Evolutionary conservation across 257 asterid genomes (phyloP).

Genomic region (Thymus quinquecostatus): DNA sequence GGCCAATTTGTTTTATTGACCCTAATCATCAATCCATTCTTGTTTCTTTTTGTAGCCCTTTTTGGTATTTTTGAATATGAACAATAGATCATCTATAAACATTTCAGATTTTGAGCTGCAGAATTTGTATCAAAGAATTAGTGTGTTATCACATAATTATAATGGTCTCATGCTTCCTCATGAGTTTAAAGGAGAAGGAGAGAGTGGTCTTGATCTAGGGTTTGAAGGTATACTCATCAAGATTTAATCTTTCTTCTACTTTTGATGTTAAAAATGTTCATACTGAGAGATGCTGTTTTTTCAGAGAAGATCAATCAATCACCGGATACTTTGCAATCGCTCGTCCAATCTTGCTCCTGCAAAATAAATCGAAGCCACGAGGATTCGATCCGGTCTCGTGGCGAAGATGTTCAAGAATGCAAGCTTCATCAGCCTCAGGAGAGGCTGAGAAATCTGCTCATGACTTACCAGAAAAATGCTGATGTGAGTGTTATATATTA

Average conservation of each 20-base stretch:
- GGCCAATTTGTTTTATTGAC: background rate
- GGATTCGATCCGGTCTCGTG: background rate
- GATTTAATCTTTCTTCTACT: background rate
- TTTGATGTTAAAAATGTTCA: background rate
- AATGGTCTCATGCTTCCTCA: background rate
- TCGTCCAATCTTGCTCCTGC: constrained; percentile 45
- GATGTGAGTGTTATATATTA: constrained; percentile 24
- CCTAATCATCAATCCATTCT: too few species aligned
- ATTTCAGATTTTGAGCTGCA: constrained; percentile 1
- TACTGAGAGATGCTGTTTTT: background rate
- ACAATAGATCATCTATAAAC: background rate
- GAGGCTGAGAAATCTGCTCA: constrained; percentile 11
- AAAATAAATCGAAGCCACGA: constrained; percentile 12
- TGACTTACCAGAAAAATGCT: constrained; percentile 22
- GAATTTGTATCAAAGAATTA: constrained; percentile 7
- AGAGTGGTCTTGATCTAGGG: background rate
- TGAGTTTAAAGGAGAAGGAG: background rate
- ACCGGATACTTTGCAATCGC: constrained; percentile 44
- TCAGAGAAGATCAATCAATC: constrained; percentile 16
- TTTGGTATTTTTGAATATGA: constrained; percentile 20
- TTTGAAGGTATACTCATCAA: constrained; percentile 7
- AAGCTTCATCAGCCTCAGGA: constrained; percentile 8
- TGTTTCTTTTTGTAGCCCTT: background rate
- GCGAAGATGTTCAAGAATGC: constrained; percentile 21
- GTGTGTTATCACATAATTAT: constrained; percentile 11